Base-by-base conservation (phyloP, 2,329 filamentous ascomycete species). In the Aureobasidium sp. region DNA sequence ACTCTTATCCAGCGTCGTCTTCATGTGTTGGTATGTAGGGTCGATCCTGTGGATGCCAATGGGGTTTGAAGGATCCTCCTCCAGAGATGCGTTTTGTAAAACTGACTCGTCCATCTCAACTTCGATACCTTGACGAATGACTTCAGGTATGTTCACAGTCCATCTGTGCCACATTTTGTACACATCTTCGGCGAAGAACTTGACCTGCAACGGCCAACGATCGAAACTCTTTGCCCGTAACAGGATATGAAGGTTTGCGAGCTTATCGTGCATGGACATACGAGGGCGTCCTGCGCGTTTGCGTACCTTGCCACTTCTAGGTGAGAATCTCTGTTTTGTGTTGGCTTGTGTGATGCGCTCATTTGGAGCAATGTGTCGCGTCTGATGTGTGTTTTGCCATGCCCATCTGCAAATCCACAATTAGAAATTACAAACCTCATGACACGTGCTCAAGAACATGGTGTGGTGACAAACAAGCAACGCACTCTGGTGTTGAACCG, bases 221-320 rank as follows among this genome's bases (percentile, higher is more conserved):
- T 79, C 77, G 70, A 97, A 97, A 71, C 89, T 94, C 2, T 84
- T 81, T 2, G 91, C 88, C 0, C 87, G 81, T 1, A 95, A 79
- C 0, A 99, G 78, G 2, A 94, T 77, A 70, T 96, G 89, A 27
- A 97, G 73, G 67, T 95, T 94, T 3, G 87, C 86, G 29, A 97
- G 71, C 40, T 90, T 80, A 3, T 88, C 88, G 25, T 76, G 80
- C 46, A 96, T 71, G 17, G 80, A 87, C 31, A 80, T 77, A 2
- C 75, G 72, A 8, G 87, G 85, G 31, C 83, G 78, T 7, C 76
- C 81, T 4, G 83, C 81, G 17, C 78, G 80, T 11, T 82, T 67
- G 23, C 72, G 70, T 43, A 67, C 67, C 42, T 74, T 75, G 29
- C 74, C 75, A 1, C 73, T 74, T 27, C 72, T 70, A 8, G 71